Conservation (phyloP, 2,329 filamentous ascomycete genomes). For the Trichoderma sp. region DNA sequence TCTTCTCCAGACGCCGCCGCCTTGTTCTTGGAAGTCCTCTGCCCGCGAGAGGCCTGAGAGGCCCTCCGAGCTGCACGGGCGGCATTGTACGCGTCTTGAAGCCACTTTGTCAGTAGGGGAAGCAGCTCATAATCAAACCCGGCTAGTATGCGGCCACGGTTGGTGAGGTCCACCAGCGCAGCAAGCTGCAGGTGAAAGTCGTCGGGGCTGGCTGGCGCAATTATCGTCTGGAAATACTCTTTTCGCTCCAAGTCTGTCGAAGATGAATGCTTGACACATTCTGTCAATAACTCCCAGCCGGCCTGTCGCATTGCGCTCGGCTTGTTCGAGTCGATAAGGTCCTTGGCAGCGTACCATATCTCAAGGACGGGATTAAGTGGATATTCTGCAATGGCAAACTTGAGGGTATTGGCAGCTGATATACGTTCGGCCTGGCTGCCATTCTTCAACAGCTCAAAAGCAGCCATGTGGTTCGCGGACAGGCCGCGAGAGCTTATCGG, state of each 20-base stretch:
- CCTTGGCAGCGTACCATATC: conserved; percentile 65
- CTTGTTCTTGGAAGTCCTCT: conserved; percentile 37
- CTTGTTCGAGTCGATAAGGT: conserved; percentile 58
- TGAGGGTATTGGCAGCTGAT: conserved; percentile 55
- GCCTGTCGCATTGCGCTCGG: conserved; percentile 51
- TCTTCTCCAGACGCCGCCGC: conserved; percentile 50
- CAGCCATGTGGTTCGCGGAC: conserved; percentile 51
- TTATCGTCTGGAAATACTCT: conserved; percentile 62
- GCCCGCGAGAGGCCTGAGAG: conserved; percentile 36
- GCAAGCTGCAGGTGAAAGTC: conserved; percentile 66
- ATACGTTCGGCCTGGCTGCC: conserved; percentile 53
- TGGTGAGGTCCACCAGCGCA: conserved; percentile 59
- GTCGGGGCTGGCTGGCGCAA: conserved; percentile 52
- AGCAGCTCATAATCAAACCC: conserved; percentile 67
- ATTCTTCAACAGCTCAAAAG: conserved; percentile 53
- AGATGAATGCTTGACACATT: conserved; percentile 60
- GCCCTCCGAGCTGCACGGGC: conserved; percentile 51
- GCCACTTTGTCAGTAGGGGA: conserved; percentile 59
- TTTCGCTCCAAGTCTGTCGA: conserved; percentile 65
- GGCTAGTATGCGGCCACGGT: conserved; percentile 57
- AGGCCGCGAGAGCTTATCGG: conserved; percentile 42
- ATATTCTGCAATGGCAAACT: conserved; percentile 55
- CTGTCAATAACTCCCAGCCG: conserved; percentile 64
- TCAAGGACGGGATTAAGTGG: conserved; percentile 57
- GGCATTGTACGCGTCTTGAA: conserved; percentile 53